A percentile compares a stretch with the other conserved stretches of the same genome.
Conservation (phyloP, 2,329 filamentous ascomycete genomes). For the Stagonosporopsis vannaccii region DNA sequence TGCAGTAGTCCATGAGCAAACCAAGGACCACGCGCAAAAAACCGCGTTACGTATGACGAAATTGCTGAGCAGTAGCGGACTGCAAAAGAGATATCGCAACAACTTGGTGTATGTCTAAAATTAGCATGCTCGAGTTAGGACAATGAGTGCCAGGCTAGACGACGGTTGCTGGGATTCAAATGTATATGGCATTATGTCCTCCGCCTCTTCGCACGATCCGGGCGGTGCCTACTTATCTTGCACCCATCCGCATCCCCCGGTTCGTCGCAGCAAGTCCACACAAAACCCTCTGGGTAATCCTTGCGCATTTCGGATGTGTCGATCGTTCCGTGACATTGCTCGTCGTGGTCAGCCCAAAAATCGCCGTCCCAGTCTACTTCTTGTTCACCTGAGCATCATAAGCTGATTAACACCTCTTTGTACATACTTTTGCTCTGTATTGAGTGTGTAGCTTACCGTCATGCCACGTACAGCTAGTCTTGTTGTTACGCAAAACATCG, state of each 20-base stretch:
- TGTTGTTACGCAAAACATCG: constrained; percentile 25
- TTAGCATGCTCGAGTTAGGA: too few relatives aligned
- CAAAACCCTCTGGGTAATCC: constrained; percentile 36
- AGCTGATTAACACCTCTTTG: background rate
- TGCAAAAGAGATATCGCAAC: too few relatives aligned
- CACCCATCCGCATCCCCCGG: constrained; percentile 13
- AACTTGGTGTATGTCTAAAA: too few relatives aligned
- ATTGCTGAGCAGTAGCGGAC: too few relatives aligned
- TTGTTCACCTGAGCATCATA: constrained; percentile 22
- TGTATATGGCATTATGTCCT: background rate
- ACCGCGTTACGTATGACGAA: too few relatives aligned
- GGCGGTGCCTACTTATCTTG: constrained; percentile 35
- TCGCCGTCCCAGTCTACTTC: constrained; percentile 21
- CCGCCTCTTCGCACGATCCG: constrained; percentile 20
- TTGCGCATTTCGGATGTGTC: constrained; percentile 30
- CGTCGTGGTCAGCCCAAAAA: constrained; percentile 42
- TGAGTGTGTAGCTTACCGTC: constrained; percentile 19
- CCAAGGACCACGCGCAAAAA: too few relatives aligned
- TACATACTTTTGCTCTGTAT: background rate
- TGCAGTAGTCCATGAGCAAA: too few relatives aligned
- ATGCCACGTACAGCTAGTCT: constrained; percentile 28
- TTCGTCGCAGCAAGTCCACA: constrained; percentile 40
- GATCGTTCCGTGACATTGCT: constrained; percentile 35
- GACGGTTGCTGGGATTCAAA: too few relatives aligned
- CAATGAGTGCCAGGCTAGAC: too few relatives aligned